Evolutionary conservation across 2,329 filamentous ascomycete species (phyloP).

Genomic region (Epichloe gansuensis): DNA sequence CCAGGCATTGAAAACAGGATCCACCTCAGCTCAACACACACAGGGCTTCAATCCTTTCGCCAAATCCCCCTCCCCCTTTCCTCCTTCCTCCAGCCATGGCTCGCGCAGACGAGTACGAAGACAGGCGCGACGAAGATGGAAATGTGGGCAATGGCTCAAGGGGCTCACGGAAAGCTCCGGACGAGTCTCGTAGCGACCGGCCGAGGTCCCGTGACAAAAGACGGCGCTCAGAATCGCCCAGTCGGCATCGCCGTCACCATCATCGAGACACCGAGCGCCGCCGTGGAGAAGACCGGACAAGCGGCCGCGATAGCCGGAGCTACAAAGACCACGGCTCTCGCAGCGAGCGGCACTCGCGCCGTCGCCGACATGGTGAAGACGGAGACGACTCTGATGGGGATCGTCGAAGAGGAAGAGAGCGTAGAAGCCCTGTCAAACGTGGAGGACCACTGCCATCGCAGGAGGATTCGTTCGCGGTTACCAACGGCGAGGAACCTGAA

Average conservation of each 20-base stretch:
- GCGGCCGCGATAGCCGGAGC: constrained; percentile 10
- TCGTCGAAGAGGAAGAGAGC: constrained; percentile 8
- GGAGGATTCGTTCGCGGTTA: constrained; percentile 45
- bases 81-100: constrained; percentile 14
- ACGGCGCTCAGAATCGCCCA: constrained; percentile 19
- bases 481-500: constrained; percentile 32
- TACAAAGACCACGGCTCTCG: constrained; percentile 20
- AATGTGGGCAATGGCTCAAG: constrained; percentile 10
- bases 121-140: constrained; percentile 3
- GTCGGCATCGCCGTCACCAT: constrained; percentile 7
- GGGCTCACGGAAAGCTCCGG: constrained; percentile 11
- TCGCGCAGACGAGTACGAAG: constrained; percentile 13
- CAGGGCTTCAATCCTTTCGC: neutral
- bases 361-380: constrained; percentile 12
- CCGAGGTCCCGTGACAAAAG: constrained; percentile 19
- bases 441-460: constrained; percentile 47
- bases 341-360: constrained; percentile 17
- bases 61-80: neutral
- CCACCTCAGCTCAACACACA: neutral
- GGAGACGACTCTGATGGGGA: constrained; percentile 12
- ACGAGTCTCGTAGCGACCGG: constrained; percentile 15
- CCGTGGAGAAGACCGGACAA: constrained; percentile 7
- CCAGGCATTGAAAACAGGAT: neutral
- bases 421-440: constrained; percentile 15
- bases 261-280: constrained; percentile 15